Conservation (phyloP, 345 rosid genomes). For the Populus alba region DNA sequence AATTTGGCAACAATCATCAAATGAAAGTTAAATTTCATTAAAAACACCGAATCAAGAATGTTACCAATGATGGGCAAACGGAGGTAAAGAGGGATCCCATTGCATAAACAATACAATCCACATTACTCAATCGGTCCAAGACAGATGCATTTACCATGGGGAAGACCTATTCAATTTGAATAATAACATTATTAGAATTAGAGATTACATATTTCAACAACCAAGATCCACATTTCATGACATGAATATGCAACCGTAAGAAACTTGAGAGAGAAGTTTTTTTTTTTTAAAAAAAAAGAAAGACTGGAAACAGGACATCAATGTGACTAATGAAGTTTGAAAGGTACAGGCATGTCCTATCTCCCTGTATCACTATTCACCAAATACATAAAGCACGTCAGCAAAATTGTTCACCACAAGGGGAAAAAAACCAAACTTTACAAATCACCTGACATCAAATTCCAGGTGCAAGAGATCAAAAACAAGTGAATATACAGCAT, state of each 20-base stretch:
- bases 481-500: background rate
- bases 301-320: background rate
- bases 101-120: slow-evolving; percentile 86
- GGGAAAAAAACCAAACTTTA: background rate
- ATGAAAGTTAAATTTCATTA: background rate
- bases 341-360: background rate
- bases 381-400: background rate
- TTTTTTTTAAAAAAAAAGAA: background rate
- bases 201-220: background rate
- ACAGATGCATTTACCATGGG: slow-evolving; percentile 73
- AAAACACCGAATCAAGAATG: background rate
- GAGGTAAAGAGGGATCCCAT: slow-evolving; percentile 99
- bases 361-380: background rate
- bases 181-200: background rate
- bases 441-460: background rate
- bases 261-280: background rate
- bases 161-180: slow-evolving; percentile 55
- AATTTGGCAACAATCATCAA: background rate
- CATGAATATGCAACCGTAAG: background rate
- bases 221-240: background rate
- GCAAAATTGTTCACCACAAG: background rate
- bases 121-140: slow-evolving; percentile 69
- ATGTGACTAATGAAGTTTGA: background rate
- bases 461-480: background rate
- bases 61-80: slow-evolving; percentile 88